A percentile compares a stretch with the other conserved stretches of the same genome.
Evolutionary conservation across 179 eudicot species (phyloP).

Genomic region (Patellifolia procumbens): DNA sequence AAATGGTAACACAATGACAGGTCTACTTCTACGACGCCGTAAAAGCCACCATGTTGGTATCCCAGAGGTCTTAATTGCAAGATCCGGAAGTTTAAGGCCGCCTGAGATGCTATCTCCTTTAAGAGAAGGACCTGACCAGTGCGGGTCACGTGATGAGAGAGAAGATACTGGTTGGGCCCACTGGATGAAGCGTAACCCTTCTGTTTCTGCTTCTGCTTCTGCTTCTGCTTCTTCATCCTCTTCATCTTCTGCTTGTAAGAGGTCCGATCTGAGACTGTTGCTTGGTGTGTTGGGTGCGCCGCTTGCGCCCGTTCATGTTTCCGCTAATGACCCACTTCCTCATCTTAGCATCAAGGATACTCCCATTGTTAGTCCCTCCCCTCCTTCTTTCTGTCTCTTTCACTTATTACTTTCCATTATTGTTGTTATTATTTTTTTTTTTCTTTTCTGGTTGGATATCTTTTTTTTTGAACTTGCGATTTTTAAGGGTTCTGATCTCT

Average conservation of each 20-base stretch:
- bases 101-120: conserved; percentile 67
- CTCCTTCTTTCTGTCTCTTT: conserved; percentile 8
- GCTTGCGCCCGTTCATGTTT: conserved; percentile 87
- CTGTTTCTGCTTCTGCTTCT: conserved; percentile 51
- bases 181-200: conserved; percentile 68
- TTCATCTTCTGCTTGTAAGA: conserved; percentile 37
- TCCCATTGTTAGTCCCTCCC: conserved; percentile 66
- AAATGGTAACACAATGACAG: conserved; percentile 62
- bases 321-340: conserved; percentile 67
- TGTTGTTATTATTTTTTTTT: background rate
- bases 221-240: conserved; percentile 54
- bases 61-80: conserved; percentile 47
- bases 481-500: conserved; percentile 20
- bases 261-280: conserved; percentile 81
- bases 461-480: background rate
- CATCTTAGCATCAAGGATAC: conserved; percentile 91
- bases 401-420: background rate
- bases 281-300: conserved; percentile 93
- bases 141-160: conserved; percentile 48
- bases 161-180: conserved; percentile 61
- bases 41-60: conserved; percentile 39
- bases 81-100: conserved; percentile 70
- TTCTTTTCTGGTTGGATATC: background rate
- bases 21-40: conserved; percentile 54
- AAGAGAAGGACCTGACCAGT: conserved; percentile 86